Base-by-base conservation (phyloP, 2,329 filamentous ascomycete genomes). In the Magnaporthiopsis incrustans region DNA sequence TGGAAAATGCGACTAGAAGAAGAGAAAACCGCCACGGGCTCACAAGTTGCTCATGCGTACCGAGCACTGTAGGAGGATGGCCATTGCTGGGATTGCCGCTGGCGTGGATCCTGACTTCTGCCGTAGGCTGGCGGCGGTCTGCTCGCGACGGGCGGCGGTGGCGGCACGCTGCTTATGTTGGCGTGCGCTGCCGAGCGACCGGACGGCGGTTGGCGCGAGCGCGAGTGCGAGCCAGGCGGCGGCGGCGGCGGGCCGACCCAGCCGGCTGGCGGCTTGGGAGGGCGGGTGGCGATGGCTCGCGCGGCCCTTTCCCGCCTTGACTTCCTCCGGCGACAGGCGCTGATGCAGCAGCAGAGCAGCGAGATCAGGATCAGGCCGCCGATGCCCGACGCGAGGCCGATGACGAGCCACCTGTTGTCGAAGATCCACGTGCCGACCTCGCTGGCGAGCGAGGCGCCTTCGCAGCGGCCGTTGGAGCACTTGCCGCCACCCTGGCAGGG, bases 381-480 rank as follows among this genome's bases (percentile, higher is more conserved):
- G 22, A 96, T 79, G 14, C 86, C 89, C 60, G 81, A 79, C 6
- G 84, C 85, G 14, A 98, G 79, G 30, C 90, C 92, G 67, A 98
- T 97, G 68, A 96, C 89, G 67, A 98, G 85, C 63, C 84, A 78
- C 76, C 90, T 90, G 78, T 98, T 88, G 68, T 87, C 77, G 32
- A 84, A 77, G 74, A 98, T 87, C 89, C 92, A 97, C 66, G 82
- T 82, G 63, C 78, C 80, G 67, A 96, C 87, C 76, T 92, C 87
- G 67, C 87, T 88, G 69, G 82, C 81, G 2, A 90, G 82, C 33
- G 85, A 88, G 50, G 85, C 80, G 66, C 91, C 93, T 70, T 83
- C 76, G 77, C 95, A 99, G 69, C 81, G 78, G 58, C 95, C 95
- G 70, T 93, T 94, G 62, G 75, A 73, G 75, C 95, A 99, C 64